Evolutionary conservation across 495 filamentous ascomycete species (phyloP).

Genomic region (Astrothelium macrocarpum): DNA sequence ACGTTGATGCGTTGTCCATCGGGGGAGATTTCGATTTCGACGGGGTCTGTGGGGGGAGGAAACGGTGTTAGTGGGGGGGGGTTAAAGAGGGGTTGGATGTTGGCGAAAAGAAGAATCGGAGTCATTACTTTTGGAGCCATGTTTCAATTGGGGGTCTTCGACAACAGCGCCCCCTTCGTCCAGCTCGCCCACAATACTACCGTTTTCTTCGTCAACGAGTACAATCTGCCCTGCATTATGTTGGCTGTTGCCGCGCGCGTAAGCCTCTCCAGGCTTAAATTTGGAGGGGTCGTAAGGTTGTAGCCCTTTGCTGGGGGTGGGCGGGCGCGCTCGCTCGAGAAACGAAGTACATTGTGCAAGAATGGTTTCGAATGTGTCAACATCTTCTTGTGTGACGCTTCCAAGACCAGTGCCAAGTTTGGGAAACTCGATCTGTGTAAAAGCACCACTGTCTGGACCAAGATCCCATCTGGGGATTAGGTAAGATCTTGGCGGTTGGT

Average conservation of each 20-base stretch:
- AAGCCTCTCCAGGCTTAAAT: slow-evolving; percentile 70
- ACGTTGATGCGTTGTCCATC: slow-evolving; percentile 66
- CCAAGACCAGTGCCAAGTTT: slow-evolving; percentile 50
- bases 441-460: slow-evolving; percentile 74
- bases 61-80: neutral
- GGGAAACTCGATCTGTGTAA: slow-evolving; percentile 85
- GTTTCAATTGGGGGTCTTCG: slow-evolving; percentile 60
- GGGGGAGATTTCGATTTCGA: slow-evolving; percentile 74
- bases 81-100: too few relatives aligned
- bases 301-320: slow-evolving; percentile 44
- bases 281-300: slow-evolving; percentile 70
- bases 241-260: slow-evolving; percentile 39
- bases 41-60: slow-evolving; percentile 47
- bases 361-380: slow-evolving; percentile 95
- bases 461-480: slow-evolving; percentile 89
- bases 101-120: neutral
- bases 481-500: slow-evolving; percentile 80
- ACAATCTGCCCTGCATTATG: slow-evolving; percentile 64
- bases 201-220: slow-evolving; percentile 87
- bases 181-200: slow-evolving; percentile 87
- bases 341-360: slow-evolving; percentile 93
- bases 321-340: slow-evolving; percentile 56
- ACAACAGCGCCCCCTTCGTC: slow-evolving; percentile 70
- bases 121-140: slow-evolving; percentile 74
- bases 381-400: slow-evolving; percentile 73